phyloP scores from a whole-genome alignment of 2,329 filamentous ascomycete genomes.

The Sphaerulina musiva region DNA sequence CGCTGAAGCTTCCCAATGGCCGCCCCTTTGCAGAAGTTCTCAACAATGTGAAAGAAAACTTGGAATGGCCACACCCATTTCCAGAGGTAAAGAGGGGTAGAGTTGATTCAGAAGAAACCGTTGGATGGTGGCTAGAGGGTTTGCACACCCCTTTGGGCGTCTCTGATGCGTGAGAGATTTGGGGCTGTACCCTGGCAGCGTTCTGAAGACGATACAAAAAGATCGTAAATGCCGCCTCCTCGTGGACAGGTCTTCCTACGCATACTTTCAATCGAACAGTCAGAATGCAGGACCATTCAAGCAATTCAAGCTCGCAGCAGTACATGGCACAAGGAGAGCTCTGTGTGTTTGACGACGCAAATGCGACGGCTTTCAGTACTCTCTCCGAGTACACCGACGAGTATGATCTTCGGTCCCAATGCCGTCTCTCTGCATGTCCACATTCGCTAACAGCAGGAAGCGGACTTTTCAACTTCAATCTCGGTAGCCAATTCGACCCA shows the following conservation, averaged over 20 bases:
- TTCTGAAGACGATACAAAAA: neutral
- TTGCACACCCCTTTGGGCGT: neutral
- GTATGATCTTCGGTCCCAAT: neutral
- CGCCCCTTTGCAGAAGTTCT: neutral
- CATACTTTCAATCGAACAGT: neutral
- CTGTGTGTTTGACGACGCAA: neutral
- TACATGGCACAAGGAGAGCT: neutral
- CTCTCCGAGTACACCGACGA: neutral
- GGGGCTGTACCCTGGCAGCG: neutral
- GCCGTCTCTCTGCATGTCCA: neutral
- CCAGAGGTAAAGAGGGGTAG: neutral
- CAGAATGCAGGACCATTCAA: neutral
- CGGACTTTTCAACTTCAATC: neutral
- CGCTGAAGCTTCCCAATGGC: neutral
- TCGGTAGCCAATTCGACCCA: neutral
- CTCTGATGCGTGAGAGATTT: no score
- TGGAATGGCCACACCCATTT: neutral
- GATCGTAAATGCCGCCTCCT: no score
- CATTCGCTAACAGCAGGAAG: neutral
- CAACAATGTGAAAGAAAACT: neutral
- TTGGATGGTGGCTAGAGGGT: neutral
- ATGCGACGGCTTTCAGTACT: neutral
- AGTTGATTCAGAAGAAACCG: neutral
- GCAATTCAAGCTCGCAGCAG: neutral
- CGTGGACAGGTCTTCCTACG: neutral